Base-by-base conservation (phyloP, 306 rosid species). In the Prinsepia uniflora region DNA sequence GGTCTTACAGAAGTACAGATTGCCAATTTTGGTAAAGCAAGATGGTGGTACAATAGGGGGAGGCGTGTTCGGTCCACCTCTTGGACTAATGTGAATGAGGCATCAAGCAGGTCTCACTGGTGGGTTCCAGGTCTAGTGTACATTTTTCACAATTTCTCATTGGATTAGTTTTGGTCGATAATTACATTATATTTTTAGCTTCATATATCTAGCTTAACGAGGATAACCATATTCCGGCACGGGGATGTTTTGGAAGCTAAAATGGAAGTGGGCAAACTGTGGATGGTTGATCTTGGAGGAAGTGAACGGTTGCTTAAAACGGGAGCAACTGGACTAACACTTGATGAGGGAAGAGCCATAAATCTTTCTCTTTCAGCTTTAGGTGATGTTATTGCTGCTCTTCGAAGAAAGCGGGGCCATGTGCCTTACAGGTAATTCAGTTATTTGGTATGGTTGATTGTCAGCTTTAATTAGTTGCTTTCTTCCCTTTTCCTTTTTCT, bases 221-320 rank as follows among this genome's bases (percentile, higher is more conserved):
- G 96, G 90, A 87, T 93, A 74, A 80, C 83, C 86, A 86, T 93
- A 61, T 90, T 70, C 79, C 96, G 87, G 40, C 81, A 77, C 15
- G 88, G 86, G 72, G 85, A 86, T 79, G 88, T 81, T 24, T 44
- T 48, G 65, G 82, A 78, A 79, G 85, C 81, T 70, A 86, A 85
- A 78, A 70, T 73, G 1, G 86, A 85, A 83, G 74, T 85, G 41
- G 91, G 97, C 81, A 93, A 86, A 76, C 79, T 93, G 86, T 90
- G 98, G 98, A 87, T 93, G 98, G 87, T 93, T 72, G 98, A 93
- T 84, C 97, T 93, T 41, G 98, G 98, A 60, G 98, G 98, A 79
- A 93, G 97, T 20, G 98, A 93, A 68, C 77, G 98, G 75, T 72
- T 93, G 59, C 82, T 90, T 67, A 93, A 93, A 86, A 93, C 98